These are phyloP conservation scores for Mycena pura DNA, from an alignment of 768 basidiomycete genomes.

Conservation along the genomic window DNA sequence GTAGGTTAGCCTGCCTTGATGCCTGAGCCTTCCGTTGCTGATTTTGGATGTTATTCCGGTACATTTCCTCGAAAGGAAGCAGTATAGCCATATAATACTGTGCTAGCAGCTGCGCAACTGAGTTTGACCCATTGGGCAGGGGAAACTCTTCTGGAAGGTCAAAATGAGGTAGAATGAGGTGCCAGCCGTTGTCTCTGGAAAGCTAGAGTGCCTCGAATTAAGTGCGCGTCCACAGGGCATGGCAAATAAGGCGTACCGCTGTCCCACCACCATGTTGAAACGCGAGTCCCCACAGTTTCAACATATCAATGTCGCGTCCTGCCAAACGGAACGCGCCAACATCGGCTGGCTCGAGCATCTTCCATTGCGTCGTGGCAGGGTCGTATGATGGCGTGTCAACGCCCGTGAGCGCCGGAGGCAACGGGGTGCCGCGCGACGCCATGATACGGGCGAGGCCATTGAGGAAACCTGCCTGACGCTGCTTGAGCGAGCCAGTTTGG, in stretches of 20 bases:
- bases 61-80: conserved; percentile 74
- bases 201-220: conserved; percentile 44
- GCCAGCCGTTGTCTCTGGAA: conserved; percentile 62
- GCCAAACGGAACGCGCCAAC: conserved; percentile 71
- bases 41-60: conserved; percentile 66
- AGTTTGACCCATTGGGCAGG: conserved; percentile 50
- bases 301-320: conserved; percentile 79
- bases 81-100: conserved; percentile 70
- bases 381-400: conserved; percentile 65
- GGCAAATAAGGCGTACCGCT: conserved; percentile 53
- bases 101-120: conserved; percentile 58
- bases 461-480: conserved; percentile 68
- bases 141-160: conserved; percentile 66
- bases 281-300: conserved; percentile 73
- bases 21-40: conserved; percentile 61
- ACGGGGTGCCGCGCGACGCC: conserved; percentile 61
- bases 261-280: conserved; percentile 64
- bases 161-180: conserved; percentile 57
- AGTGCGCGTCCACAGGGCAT: conserved; percentile 18
- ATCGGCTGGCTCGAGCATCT: conserved; percentile 65
- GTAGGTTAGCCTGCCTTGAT: conserved; percentile 24
- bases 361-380: conserved; percentile 67
- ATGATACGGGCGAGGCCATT: conserved; percentile 65
- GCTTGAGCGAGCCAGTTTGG: conserved; percentile 49
- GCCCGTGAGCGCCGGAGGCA: conserved; percentile 79